Evolutionary conservation across 306 rosid genomes (phyloP).

Genomic region (Quillaja saponaria): DNA sequence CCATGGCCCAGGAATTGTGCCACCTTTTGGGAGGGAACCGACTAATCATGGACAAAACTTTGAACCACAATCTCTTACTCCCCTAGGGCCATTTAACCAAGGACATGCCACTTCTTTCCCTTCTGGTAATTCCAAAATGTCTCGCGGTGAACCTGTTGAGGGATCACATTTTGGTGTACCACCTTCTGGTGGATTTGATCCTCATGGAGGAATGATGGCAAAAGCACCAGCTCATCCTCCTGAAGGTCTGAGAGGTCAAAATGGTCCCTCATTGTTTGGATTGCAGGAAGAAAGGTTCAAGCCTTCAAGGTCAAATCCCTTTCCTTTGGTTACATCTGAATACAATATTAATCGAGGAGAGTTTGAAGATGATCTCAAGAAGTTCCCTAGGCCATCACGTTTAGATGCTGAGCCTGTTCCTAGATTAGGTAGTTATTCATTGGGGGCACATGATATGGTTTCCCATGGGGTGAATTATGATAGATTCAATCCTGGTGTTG

Average conservation of each 20-base stretch:
- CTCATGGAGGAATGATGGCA: constrained; percentile 46
- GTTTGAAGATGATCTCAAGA: constrained; percentile 67
- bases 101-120: constrained; percentile 52
- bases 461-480: constrained; percentile 38
- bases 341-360: constrained; percentile 48
- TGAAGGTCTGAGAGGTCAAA: constrained; percentile 37
- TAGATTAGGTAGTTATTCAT: constrained; percentile 47
- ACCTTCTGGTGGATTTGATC: constrained; percentile 63
- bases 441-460: constrained; percentile 56
- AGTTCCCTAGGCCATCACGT: constrained; percentile 58
- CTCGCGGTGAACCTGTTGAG: constrained; percentile 48
- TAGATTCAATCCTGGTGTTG: constrained; percentile 35
- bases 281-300: constrained; percentile 69
- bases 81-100: constrained; percentile 50
- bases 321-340: too few species aligned
- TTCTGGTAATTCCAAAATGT: constrained; percentile 45
- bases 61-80: constrained; percentile 45
- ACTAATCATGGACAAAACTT: constrained; percentile 41
- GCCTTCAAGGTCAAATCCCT: constrained; percentile 43
- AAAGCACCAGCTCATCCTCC: constrained; percentile 42
- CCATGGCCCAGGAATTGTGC: constrained; percentile 32
- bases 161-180: constrained; percentile 48
- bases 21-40: constrained; percentile 42
- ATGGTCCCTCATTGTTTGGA: constrained; percentile 51
- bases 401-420: constrained; percentile 59